Conservation (phyloP, 495 filamentous ascomycete genomes). For the Cetradonia linearis region DNA sequence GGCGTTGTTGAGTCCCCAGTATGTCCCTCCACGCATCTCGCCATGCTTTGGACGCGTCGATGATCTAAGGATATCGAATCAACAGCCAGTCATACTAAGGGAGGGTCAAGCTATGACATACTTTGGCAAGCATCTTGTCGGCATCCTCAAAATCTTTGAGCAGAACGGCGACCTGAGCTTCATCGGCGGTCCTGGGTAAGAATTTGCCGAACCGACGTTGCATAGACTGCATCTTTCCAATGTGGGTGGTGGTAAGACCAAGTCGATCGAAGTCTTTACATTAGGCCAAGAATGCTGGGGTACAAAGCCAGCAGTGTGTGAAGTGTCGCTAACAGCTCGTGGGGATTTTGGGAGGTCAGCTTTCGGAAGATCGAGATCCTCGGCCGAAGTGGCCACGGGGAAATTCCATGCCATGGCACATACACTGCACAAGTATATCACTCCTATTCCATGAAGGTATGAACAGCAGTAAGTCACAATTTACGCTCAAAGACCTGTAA, state of each 20-base stretch:
- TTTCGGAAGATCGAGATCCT: slow-evolving; percentile 4
- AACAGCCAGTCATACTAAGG: background rate
- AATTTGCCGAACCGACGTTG: slow-evolving; percentile 66
- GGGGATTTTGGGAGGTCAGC: background rate
- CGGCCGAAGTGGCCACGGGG: background rate
- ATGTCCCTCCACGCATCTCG: slow-evolving; percentile 76
- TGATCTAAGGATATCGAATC: slow-evolving; percentile 46
- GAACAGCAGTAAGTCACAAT: too few species aligned
- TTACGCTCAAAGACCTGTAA: too few species aligned
- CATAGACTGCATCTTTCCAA: slow-evolving; percentile 60
- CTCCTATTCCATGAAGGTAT: too few species aligned
- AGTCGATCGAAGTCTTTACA: background rate
- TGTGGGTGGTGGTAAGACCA: background rate
- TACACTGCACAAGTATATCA: too few species aligned
- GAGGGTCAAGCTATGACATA: slow-evolving; percentile 26
- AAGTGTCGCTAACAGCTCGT: background rate
- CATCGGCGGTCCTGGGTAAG: slow-evolving; percentile 60
- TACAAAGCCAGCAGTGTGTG: background rate
- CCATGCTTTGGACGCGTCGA: slow-evolving; percentile 73
- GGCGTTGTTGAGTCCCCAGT: slow-evolving; percentile 57
- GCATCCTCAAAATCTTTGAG: slow-evolving; percentile 78
- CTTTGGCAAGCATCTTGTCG: slow-evolving; percentile 65
- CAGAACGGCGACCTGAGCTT: slow-evolving; percentile 64
- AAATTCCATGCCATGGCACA: too few species aligned
- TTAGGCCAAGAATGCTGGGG: background rate